Evolutionary conservation across 306 rosid species (phyloP), one percentile per base, ranked within the genome.

Genomic region (Dalbergia oliveri): DNA sequence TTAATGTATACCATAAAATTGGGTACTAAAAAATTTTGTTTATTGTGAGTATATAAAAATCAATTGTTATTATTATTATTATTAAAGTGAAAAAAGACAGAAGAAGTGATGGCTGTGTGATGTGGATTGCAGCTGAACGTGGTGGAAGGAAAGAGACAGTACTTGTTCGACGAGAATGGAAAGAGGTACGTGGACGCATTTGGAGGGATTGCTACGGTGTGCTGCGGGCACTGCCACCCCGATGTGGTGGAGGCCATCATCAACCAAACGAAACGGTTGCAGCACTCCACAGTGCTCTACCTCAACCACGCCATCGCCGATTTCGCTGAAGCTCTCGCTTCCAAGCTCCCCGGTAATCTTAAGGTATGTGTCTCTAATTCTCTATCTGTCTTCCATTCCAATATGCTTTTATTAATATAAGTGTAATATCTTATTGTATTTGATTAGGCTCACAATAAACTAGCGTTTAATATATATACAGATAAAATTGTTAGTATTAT

Each of bases 171-270:
- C 31, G 97, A 93, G 44, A 85, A 82, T 0, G 98, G 98, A 1
- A 84, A 85, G 56, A 86, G 98, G 66, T 93, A 91, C 56, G 37
- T 93, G 65, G 98, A 93, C 58, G 98, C 90, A 1, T 93, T 91
- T 41, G 98, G 94, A 39, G 98, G 98, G 54, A 93, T 91, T 64
- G 98, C 98, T 4, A 91, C 97, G 65, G 98, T 93, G 86, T 49
- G 93, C 11, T 93, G 98, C 86, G 98, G 98, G 11, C 98, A 93
- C 88, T 91, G 97, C 74, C 98, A 93, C 73, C 97, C 94, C 19
- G 94, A 93, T 76, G 94, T 93, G 80, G 89, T 91, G 1, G 88
- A 82, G 4, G 98, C 98, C 39, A 91, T 93, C 11, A 75, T 93
- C 21, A 72, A 80, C 53, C 98, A 93, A 68, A 84, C 90, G n/a